These are phyloP conservation scores for Chlamydomonas incerta DNA, from an alignment of 139 green algal genomes.

Conservation along the genomic window DNA sequence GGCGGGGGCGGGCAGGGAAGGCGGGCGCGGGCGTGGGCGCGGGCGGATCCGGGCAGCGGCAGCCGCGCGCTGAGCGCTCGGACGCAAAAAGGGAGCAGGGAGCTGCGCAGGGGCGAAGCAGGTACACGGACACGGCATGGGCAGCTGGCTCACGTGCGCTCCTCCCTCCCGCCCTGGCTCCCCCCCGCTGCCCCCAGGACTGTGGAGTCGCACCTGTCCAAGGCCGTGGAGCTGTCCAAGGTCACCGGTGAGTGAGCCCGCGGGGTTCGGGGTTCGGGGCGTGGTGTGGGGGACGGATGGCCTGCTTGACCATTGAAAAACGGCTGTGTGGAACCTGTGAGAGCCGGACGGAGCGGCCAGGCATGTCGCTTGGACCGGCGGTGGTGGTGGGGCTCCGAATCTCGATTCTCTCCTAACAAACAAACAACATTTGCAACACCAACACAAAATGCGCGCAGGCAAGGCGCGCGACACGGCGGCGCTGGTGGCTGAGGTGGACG, in stretches of 20 bases:
- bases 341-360: too few species aligned
- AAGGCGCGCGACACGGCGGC: conserved; percentile 28
- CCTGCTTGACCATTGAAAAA: too few species aligned
- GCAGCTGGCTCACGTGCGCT: too few species aligned
- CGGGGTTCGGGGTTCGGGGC: too few species aligned
- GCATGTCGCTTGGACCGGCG: neutral
- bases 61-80: neutral
- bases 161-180: too few species aligned
- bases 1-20: too few species aligned
- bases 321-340: too few species aligned
- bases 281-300: too few species aligned
- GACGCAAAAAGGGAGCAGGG: neutral
- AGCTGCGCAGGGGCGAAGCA: neutral
- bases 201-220: conserved; percentile 74
- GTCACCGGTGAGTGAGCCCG: conserved; percentile 52
- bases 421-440: neutral
- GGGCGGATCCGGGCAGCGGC: too few species aligned
- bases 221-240: conserved; percentile 82
- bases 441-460: conserved; percentile 31
- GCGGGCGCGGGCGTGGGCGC: neutral
- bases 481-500: conserved; percentile 55
- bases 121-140: too few species aligned
- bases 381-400: neutral
- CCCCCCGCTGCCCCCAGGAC: conserved; percentile 3
- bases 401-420: neutral